Conservation (phyloP, 2,329 filamentous ascomycete genomes). For the Phialemonium atrogriseum region DNA sequence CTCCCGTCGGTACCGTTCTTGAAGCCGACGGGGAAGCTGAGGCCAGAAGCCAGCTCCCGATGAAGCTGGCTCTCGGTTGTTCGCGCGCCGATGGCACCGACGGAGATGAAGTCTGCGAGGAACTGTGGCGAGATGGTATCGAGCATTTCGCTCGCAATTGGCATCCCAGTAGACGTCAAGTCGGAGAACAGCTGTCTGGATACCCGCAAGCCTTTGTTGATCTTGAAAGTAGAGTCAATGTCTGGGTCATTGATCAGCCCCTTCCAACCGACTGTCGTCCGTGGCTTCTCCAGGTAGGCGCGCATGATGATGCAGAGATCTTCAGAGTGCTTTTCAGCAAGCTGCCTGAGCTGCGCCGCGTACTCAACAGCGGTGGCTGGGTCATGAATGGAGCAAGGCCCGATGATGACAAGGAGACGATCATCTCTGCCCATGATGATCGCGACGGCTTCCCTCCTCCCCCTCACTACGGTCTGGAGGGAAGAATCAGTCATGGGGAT, state of each 20-base stretch:
- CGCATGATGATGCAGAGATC: conserved; percentile 95
- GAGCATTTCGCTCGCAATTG: conserved; percentile 95
- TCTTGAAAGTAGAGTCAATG: conserved; percentile 94
- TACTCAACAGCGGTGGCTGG: conserved; percentile 84
- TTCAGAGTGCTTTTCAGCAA: conserved; percentile 70
- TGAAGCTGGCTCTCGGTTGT: conserved; percentile 97
- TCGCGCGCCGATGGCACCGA: conserved; percentile 90
- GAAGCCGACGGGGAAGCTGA: conserved; percentile 97
- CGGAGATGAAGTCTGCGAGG: conserved; percentile 88
- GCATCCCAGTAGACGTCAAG: conserved; percentile 78
- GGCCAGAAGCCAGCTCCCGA: conserved; percentile 86
- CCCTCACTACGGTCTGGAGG: conserved; percentile 61
- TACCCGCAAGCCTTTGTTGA: conserved; percentile 94
- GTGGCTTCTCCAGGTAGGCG: conserved; percentile 96
- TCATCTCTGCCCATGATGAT: conserved; percentile 75
- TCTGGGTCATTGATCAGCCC: conserved; percentile 98
- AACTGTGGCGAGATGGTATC: conserved; percentile 98
- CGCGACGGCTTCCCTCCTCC: conserved; percentile 58
- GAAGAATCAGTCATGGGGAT: conserved; percentile 62
- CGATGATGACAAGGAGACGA: conserved; percentile 87
- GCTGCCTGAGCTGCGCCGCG: conserved; percentile 64
- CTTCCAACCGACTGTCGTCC: conserved; percentile 98
- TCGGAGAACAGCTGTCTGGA: conserved; percentile 92
- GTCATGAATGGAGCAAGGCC: conserved; percentile 96
- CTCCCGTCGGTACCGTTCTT: conserved; percentile 98